phyloP scores from a whole-genome alignment of 2,329 filamentous ascomycete species.

The Diplodia seriata region DNA sequence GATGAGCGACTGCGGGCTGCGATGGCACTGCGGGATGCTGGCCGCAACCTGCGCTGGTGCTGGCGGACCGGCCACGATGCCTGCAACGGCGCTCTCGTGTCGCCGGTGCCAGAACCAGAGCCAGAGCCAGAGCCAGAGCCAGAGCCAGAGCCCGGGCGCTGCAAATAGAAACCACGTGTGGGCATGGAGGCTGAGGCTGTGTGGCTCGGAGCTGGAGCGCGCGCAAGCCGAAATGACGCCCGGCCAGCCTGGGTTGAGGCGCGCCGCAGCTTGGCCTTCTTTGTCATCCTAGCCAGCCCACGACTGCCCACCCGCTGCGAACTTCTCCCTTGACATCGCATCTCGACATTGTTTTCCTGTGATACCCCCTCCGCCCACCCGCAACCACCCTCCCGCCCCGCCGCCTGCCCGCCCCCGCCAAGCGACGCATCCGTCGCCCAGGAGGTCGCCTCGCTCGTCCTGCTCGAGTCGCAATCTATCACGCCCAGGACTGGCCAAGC shows the following conservation, averaged over 20 bases:
- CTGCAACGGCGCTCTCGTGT: not conserved
- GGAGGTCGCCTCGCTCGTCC: constrained; percentile 14
- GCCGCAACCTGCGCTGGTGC: not conserved
- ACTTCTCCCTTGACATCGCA: constrained; percentile 18
- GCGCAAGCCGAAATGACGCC: constrained; percentile 27
- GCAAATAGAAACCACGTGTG: constrained; percentile 23
- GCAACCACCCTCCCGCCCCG: not conserved
- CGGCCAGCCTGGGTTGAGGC: constrained; percentile 26
- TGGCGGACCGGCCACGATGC: not conserved
- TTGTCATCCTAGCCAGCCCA: constrained; percentile 21
- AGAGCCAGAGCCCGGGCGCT: not conserved
- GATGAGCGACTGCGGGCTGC: not conserved
- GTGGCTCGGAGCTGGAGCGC: constrained; percentile 17
- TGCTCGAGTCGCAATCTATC: constrained; percentile 29
- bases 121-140: not conserved
- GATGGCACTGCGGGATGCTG: not conserved
- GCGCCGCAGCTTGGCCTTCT: constrained; percentile 21
- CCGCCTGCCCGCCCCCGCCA: constrained; percentile 6
- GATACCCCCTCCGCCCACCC: constrained; percentile 10
- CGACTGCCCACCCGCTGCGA: constrained; percentile 11
- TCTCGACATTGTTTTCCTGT: constrained; percentile 27
- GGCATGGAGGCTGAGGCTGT: constrained; percentile 15
- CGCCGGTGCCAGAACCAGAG: not conserved
- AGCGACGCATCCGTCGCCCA: constrained; percentile 7
- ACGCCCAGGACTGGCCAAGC: constrained; percentile 24